A percentile compares a stretch with the other conserved stretches of the same genome.
Conservation (phyloP, 2,329 filamentous ascomycete species). For the Aspergillus fumigatiaffinis region DNA sequence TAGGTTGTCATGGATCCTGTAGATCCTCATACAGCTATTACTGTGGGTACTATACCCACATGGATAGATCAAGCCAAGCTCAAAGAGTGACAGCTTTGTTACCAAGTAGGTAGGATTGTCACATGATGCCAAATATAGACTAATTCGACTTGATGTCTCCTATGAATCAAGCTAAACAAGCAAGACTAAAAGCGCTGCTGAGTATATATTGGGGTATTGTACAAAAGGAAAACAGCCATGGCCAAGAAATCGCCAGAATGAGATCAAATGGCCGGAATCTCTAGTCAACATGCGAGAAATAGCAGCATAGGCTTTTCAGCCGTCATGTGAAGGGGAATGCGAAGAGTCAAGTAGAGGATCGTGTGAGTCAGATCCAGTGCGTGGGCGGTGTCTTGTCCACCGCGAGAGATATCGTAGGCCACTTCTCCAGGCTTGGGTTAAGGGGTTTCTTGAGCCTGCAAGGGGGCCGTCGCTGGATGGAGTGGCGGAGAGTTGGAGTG, state of each 20-base stretch:
- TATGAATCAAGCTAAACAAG: neutral
- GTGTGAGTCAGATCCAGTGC: neutral
- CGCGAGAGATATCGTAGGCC: constrained; percentile 21
- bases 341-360: constrained; percentile 12
- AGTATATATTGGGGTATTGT: neutral
- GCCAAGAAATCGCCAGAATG: neutral
- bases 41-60: neutral
- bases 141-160: neutral
- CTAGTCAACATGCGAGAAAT: neutral
- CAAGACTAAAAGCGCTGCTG: neutral
- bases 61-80: neutral
- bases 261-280: neutral
- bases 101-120: neutral
- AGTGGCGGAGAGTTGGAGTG: neutral
- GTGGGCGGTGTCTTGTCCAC: constrained; percentile 14
- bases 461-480: constrained; percentile 14
- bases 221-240: neutral
- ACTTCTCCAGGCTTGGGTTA: constrained; percentile 23
- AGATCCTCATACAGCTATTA: neutral
- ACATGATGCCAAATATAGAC: neutral
- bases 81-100: neutral
- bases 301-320: neutral
- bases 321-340: neutral
- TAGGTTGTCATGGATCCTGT: neutral
- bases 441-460: constrained; percentile 24